phyloP scores from a whole-genome alignment of 1,284 basidiomycete species.

The Leccinum fallax region DNA sequence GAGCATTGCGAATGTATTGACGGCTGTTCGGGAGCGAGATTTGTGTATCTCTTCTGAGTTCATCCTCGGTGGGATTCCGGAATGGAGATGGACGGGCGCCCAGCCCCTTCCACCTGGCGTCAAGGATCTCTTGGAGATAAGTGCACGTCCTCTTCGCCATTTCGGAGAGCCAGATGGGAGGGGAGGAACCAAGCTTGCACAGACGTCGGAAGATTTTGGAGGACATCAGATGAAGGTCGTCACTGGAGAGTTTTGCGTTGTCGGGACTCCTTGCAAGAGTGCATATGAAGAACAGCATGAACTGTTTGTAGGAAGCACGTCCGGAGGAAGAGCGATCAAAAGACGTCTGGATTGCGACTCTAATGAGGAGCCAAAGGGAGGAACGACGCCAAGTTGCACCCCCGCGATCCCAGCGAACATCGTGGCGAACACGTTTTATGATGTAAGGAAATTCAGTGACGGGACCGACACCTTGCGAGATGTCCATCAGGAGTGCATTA shows the following conservation, averaged over 20 bases:
- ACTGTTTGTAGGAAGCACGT: neutral
- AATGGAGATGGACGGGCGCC: slow-evolving; percentile 18
- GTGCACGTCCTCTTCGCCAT: slow-evolving; percentile 13
- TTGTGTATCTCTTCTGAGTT: neutral
- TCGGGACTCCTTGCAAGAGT: neutral
- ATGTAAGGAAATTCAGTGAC: slow-evolving; percentile 23
- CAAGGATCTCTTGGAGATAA: slow-evolving; percentile 1
- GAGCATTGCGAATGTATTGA: slow-evolving; percentile 27
- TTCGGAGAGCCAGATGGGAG: slow-evolving; percentile 22
- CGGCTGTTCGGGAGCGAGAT: slow-evolving; percentile 29
- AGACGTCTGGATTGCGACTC: neutral
- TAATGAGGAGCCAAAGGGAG: slow-evolving; percentile 38
- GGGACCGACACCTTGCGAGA: slow-evolving; percentile 29
- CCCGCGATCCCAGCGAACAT: slow-evolving; percentile 5
- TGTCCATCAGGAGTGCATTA: slow-evolving; percentile 32
- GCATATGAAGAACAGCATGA: neutral
- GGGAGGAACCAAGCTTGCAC: no score
- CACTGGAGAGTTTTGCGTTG: neutral
- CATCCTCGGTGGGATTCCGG: neutral
- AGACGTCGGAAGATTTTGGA: no score
- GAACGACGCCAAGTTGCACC: slow-evolving; percentile 29
- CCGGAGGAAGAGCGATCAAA: neutral
- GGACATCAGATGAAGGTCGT: neutral
- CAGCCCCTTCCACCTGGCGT: slow-evolving; percentile 24
- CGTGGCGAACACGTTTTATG: slow-evolving; percentile 35